A percentile compares a stretch with the other conserved stretches of the same genome.
phyloP scores from a whole-genome alignment of 495 filamentous ascomycete species.

The Apiosordaria backusii region DNA sequence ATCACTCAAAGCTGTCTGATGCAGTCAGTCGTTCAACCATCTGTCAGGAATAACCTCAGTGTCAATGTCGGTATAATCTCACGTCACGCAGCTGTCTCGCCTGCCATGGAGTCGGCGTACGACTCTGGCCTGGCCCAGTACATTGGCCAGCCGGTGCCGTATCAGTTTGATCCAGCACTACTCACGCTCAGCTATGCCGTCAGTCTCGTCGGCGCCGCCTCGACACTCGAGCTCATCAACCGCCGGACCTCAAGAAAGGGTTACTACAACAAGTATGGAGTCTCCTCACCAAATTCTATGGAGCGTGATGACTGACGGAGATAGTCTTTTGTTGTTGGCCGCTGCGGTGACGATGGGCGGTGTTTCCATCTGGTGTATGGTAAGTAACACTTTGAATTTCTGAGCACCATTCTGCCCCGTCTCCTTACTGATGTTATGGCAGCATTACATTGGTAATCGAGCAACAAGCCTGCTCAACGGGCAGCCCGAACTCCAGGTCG shows the following conservation, averaged over 20 bases:
- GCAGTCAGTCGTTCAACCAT: neutral
- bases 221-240: slow-evolving; percentile 79
- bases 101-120: slow-evolving; percentile 7
- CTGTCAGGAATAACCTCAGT: neutral
- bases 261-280: slow-evolving; percentile 55
- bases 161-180: slow-evolving; percentile 58
- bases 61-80: neutral
- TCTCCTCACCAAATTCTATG: neutral
- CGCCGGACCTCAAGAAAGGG: slow-evolving; percentile 65
- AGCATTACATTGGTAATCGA: slow-evolving; percentile 80
- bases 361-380: slow-evolving; percentile 66
- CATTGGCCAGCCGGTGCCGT: slow-evolving; percentile 44
- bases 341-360: slow-evolving; percentile 77
- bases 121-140: slow-evolving; percentile 22
- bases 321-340: slow-evolving; percentile 58
- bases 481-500: slow-evolving; percentile 58
- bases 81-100: neutral
- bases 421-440: slow-evolving; percentile 12
- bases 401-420: neutral
- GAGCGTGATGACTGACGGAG: neutral
- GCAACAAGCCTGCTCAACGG: slow-evolving; percentile 68
- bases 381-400: slow-evolving; percentile 25
- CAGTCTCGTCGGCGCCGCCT: slow-evolving; percentile 70
- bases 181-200: slow-evolving; percentile 74
- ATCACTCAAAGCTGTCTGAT: neutral